Evolutionary conservation across 805 yeast species (phyloP).

Genomic region (Komagataella phaffii): DNA sequence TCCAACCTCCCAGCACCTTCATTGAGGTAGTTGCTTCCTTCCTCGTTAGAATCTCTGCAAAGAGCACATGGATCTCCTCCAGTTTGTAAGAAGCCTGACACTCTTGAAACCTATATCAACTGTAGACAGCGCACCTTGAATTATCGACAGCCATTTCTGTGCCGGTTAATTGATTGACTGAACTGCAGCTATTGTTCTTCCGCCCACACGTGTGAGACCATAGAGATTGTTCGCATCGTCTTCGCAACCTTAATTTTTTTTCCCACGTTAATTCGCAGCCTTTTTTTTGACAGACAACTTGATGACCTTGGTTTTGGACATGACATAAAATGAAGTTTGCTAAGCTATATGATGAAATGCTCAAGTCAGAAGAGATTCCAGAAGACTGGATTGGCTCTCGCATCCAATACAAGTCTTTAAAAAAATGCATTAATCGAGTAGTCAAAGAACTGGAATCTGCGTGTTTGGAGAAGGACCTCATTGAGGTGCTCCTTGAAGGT

Average conservation of each 20-base stretch:
- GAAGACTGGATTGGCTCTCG: conserved; percentile 55
- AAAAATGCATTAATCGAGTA: conserved; percentile 52
- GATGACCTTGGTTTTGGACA: not conserved
- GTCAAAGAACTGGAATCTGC: conserved; percentile 47
- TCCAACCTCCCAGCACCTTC: no score
- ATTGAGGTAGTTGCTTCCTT: no score
- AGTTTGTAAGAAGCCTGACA: not conserved
- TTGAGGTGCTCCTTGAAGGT: conserved; percentile 12
- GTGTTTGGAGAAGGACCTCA: conserved; percentile 32
- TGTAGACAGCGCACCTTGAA: not conserved
- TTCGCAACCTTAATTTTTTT: not conserved
- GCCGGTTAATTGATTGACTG: not conserved
- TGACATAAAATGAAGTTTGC: conserved; percentile 58
- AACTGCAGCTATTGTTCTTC: not conserved
- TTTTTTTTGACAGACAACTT: not conserved
- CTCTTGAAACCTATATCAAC: not conserved
- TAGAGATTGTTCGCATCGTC: not conserved
- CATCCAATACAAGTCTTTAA: conserved; percentile 58
- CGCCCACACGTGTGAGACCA: not conserved
- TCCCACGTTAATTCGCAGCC: not conserved
- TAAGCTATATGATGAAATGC: conserved; percentile 50
- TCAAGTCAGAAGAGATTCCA: conserved; percentile 49
- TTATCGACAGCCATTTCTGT: not conserved
- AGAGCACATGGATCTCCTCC: not conserved
- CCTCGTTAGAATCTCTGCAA: not conserved